phyloP scores from a whole-genome alignment of 148 eudicot genomes.

The Polygonum maritimum region DNA sequence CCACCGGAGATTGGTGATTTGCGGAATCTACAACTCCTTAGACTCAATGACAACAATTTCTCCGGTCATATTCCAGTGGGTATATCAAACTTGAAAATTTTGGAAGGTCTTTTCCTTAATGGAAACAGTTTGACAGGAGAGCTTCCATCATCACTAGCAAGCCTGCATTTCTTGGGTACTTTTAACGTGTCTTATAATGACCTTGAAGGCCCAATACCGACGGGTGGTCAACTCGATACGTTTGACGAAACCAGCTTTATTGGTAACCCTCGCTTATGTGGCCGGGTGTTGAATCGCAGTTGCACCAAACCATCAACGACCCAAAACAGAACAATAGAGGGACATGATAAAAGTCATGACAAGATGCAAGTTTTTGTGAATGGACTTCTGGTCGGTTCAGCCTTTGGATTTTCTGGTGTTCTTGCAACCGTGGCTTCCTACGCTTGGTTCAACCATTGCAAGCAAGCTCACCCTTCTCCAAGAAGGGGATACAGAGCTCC shows the following conservation, averaged over 20 bases:
- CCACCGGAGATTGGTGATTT: constrained; percentile 55
- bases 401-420: background rate
- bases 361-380: background rate
- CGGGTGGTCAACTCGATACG: constrained; percentile 46
- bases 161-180: constrained; percentile 35
- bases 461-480: background rate
- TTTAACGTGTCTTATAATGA: constrained; percentile 53
- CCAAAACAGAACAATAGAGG: background rate
- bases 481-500: background rate
- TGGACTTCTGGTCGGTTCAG: background rate
- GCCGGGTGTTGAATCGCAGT: background rate
- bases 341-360: background rate
- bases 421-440: background rate
- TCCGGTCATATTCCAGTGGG: constrained; percentile 59
- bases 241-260: constrained; percentile 18
- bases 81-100: constrained; percentile 54
- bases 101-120: constrained; percentile 55
- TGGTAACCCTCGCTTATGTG: constrained; percentile 21
- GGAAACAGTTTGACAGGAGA: constrained; percentile 54
- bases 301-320: background rate
- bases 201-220: constrained; percentile 46
- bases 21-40: constrained; percentile 45
- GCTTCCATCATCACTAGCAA: constrained; percentile 57
- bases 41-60: constrained; percentile 53
- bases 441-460: background rate